A percentile compares a stretch with the other conserved stretches of the same genome.
These are phyloP conservation scores for Musa beccarii DNA, from an alignment of 176 grass and related monocot genomes.

Conservation along the genomic window DNA sequence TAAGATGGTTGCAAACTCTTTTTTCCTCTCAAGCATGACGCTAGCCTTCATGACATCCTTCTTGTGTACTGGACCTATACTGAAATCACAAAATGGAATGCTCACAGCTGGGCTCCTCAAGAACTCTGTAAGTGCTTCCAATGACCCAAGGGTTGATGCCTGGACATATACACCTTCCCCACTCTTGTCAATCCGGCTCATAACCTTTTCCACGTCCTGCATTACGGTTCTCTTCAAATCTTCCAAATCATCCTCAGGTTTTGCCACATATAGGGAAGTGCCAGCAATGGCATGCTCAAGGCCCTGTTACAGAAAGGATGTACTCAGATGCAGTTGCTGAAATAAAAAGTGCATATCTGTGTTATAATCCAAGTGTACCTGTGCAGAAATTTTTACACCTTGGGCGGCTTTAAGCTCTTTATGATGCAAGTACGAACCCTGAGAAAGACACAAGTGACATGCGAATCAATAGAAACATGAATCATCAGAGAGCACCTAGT, in stretches of 20 bases:
- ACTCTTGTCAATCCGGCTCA: slow-evolving; percentile 65
- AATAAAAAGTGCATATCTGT: not conserved
- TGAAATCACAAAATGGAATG: slow-evolving; percentile 87
- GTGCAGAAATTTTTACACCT: slow-evolving; percentile 86
- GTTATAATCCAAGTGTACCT: slow-evolving; percentile 34
- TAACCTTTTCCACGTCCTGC: slow-evolving; percentile 80
- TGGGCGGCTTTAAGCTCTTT: slow-evolving; percentile 90
- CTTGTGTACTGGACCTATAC: slow-evolving; percentile 93
- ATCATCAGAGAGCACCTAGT: not conserved
- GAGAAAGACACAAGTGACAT: slow-evolving; percentile 15
- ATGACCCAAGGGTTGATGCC: slow-evolving; percentile 79
- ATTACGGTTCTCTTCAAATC: slow-evolving; percentile 59
- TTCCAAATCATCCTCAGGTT: slow-evolving; percentile 56
- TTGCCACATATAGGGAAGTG: slow-evolving; percentile 69
- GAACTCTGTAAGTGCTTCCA: slow-evolving; percentile 79
- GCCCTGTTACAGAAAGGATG: slow-evolving; percentile 38
- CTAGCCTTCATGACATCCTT: slow-evolving; percentile 98
- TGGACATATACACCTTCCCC: slow-evolving; percentile 93
- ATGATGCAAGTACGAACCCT: slow-evolving; percentile 78
- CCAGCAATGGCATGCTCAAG: slow-evolving; percentile 90
- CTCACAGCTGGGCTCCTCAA: slow-evolving; percentile 75
- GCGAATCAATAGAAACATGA: not conserved
- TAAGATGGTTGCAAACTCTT: slow-evolving; percentile 92
- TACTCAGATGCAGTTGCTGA: not conserved
- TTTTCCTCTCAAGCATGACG: slow-evolving; percentile 91